Evolutionary conservation across 1,139 yeast genomes (phyloP).

Genomic region (Pneumocystis canis): DNA sequence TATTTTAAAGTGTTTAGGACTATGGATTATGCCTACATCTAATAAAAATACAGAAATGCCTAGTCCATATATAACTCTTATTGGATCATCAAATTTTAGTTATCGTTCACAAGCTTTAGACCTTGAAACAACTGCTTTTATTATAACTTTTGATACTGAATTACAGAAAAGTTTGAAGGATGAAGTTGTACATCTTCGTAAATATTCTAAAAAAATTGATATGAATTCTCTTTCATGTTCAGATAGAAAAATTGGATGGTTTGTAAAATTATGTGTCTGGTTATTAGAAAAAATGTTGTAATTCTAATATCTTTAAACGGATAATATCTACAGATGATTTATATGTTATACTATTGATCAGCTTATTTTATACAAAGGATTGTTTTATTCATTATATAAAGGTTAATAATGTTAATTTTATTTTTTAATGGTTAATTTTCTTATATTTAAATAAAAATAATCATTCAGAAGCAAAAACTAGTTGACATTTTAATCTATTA

Average conservation of each 20-base stretch:
- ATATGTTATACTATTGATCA: not conserved
- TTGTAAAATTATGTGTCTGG: not conserved
- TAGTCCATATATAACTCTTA: constrained; percentile 58
- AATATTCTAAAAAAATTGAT: constrained; percentile 14
- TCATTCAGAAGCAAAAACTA: too few relatives aligned
- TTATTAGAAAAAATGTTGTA: not conserved
- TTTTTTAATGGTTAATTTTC: too few relatives aligned
- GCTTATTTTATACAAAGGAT: not conserved
- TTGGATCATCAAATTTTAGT: constrained; percentile 91
- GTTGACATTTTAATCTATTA: too few relatives aligned
- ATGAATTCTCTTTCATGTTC: constrained; percentile 5
- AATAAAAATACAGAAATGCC: constrained; percentile 11
- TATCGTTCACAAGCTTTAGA: constrained; percentile 78
- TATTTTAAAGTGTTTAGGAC: not conserved
- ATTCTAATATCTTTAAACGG: not conserved
- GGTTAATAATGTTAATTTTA: too few relatives aligned
- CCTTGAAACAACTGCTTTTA: constrained; percentile 70
- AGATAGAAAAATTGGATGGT: not conserved
- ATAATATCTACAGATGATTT: not conserved
- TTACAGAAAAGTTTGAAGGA: constrained; percentile 42
- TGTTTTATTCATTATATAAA: not conserved
- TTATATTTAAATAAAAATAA: too few relatives aligned
- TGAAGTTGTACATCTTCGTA: constrained; percentile 51
- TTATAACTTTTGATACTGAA: constrained; percentile 52
- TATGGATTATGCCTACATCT: constrained; percentile 54